Percentiles rank a stretch among this genome's conserved stretches.
These are phyloP conservation scores for Moricandia moricandioides DNA, from an alignment of 345 rosid genomes.

Conservation along the genomic window DNA sequence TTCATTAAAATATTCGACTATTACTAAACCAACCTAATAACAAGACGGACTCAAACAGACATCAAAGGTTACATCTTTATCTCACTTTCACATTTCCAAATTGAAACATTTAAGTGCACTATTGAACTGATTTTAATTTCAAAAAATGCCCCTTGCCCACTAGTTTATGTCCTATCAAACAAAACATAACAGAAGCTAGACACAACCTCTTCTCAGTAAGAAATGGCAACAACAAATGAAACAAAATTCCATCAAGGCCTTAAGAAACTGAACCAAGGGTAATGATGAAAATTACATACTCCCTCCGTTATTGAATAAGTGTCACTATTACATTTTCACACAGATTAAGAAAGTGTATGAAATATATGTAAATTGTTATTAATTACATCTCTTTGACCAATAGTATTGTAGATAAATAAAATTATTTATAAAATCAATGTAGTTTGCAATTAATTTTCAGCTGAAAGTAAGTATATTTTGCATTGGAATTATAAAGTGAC, in stretches of 20 bases:
- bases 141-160: neutral
- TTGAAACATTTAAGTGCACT: neutral
- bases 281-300: constrained; percentile 33
- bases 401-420: too few relatives aligned
- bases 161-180: neutral
- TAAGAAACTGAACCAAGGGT: neutral
- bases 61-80: neutral
- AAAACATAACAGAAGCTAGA: neutral
- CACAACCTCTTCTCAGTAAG: neutral
- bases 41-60: neutral
- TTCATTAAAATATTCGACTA: constrained; percentile 24
- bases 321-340: too few relatives aligned
- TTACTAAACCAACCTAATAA: constrained; percentile 3
- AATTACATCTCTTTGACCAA: too few relatives aligned
- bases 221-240: neutral
- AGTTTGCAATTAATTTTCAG: too few relatives aligned
- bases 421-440: too few relatives aligned
- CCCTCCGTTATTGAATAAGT: too few relatives aligned
- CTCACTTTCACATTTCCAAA: neutral
- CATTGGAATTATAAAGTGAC: too few relatives aligned
- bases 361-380: too few relatives aligned
- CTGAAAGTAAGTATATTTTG: too few relatives aligned
- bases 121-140: neutral
- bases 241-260: neutral
- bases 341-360: too few relatives aligned